Evolutionary conservation across 768 basidiomycete species (phyloP).

Genomic region (Sporobolomyces roseus): DNA sequence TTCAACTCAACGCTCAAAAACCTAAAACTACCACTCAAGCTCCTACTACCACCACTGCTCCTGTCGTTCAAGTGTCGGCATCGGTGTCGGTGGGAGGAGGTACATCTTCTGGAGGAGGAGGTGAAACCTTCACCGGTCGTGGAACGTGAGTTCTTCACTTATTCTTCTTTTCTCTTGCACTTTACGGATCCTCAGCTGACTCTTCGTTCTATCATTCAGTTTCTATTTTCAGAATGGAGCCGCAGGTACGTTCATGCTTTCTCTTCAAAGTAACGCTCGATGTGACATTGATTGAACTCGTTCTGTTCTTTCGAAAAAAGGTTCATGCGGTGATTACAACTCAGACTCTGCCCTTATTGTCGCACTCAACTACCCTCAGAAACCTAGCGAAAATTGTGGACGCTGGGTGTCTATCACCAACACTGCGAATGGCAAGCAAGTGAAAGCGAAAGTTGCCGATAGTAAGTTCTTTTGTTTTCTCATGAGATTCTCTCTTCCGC

Average conservation of each 20-base stretch:
- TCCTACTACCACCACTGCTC: conserved; percentile 2
- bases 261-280: conserved; percentile 70
- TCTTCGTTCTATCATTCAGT: too few relatives aligned
- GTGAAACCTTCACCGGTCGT: conserved; percentile 21
- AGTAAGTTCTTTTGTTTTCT: too few relatives aligned
- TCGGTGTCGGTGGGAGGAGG: neutral
- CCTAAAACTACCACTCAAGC: conserved; percentile 21
- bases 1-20: neutral
- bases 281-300: conserved; percentile 30
- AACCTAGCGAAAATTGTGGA: too few relatives aligned
- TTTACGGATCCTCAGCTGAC: conserved; percentile 43
- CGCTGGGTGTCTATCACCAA: conserved; percentile 63
- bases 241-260: neutral
- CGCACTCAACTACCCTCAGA: conserved; percentile 32
- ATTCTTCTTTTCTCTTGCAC: conserved; percentile 38
- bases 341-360: too few relatives aligned
- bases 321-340: too few relatives aligned
- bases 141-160: conserved; percentile 12
- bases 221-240: too few relatives aligned
- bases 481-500: too few relatives aligned
- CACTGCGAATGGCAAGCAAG: conserved; percentile 55
- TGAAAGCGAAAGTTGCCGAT: conserved; percentile 64
- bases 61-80: conserved; percentile 7
- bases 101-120: too few relatives aligned
- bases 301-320: too few relatives aligned